These are phyloP conservation scores for Alternaria sp. DNA, from an alignment of 2,329 filamentous ascomycete species.

Conservation along the genomic window DNA sequence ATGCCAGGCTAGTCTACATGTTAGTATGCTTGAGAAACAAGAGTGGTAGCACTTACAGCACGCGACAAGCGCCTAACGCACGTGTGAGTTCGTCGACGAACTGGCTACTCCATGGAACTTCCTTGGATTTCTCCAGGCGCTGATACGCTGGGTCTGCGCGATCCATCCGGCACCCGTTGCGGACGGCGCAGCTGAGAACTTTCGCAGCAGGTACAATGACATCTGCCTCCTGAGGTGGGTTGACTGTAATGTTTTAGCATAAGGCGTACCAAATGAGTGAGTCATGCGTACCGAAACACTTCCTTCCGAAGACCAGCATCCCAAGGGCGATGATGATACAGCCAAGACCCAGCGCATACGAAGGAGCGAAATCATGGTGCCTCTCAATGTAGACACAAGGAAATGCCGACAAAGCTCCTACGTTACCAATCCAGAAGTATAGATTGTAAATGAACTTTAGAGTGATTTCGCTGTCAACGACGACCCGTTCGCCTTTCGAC, in stretches of 20 bases:
- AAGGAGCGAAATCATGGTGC: constrained; percentile 70
- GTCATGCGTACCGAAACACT: background rate
- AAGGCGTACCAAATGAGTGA: background rate
- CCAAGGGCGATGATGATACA: constrained; percentile 68
- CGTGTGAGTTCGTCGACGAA: constrained; percentile 38
- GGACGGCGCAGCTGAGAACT: constrained; percentile 34
- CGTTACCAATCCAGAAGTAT: constrained; percentile 58
- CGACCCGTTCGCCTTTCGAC: constrained; percentile 41
- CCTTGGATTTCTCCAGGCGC: constrained; percentile 21
- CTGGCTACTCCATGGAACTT: constrained; percentile 33
- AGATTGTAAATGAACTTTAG: constrained; percentile 50
- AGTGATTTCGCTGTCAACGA: constrained; percentile 43
- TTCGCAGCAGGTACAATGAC: constrained; percentile 31
- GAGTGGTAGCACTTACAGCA: constrained; percentile 19
- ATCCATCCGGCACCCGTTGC: constrained; percentile 35
- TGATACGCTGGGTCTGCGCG: constrained; percentile 36
- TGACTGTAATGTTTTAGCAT: constrained; percentile 4
- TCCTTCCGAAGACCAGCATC: constrained; percentile 53
- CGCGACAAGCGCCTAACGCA: constrained; percentile 41
- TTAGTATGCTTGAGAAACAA: background rate
- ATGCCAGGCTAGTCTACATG: constrained; percentile 24
- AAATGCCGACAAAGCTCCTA: constrained; percentile 69
- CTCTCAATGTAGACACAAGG: constrained; percentile 72
- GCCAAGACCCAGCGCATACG: constrained; percentile 66
- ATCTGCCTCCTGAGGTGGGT: constrained; percentile 28